A percentile compares a stretch with the other conserved stretches of the same genome.
Conservation (phyloP, 2,329 filamentous ascomycete species). For the Alternaria metachromatica region DNA sequence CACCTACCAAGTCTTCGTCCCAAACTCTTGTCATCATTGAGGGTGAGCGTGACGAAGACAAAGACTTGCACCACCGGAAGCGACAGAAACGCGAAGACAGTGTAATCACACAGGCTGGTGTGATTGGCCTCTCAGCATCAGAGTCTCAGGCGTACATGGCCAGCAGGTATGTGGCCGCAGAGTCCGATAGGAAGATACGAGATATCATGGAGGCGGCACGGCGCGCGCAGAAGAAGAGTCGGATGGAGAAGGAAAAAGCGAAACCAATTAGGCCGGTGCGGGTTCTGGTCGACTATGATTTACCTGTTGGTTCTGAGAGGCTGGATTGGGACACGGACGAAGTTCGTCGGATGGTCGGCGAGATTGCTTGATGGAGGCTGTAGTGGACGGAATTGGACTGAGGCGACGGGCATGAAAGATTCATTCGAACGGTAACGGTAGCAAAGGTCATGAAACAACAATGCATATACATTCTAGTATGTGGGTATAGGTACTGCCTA, state of each 20-base stretch:
- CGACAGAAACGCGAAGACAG: neutral
- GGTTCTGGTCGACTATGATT: conserved; percentile 13
- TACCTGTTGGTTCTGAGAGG: conserved; percentile 22
- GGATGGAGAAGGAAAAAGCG: neutral
- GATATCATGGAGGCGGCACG: neutral
- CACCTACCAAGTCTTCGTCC: neutral
- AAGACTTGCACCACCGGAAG: neutral
- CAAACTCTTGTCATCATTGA: neutral
- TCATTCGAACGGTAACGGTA: neutral
- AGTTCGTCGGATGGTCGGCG: conserved; percentile 29
- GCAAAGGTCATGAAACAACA: neutral
- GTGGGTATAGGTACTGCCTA: conserved; percentile 26
- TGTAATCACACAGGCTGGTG: neutral
- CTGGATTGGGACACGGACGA: conserved; percentile 36
- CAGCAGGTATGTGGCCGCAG: neutral
- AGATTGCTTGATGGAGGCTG: conserved; percentile 15
- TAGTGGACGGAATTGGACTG: neutral
- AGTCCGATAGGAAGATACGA: neutral
- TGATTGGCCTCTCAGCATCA: neutral
- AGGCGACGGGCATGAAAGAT: neutral
- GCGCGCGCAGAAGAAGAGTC: neutral
- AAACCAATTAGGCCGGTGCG: neutral
- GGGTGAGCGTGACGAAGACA: neutral
- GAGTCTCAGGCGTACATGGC: neutral
- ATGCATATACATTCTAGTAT: conserved; percentile 20